Base-by-base conservation (phyloP, 768 basidiomycete genomes). In the Collybia mongolica region DNA sequence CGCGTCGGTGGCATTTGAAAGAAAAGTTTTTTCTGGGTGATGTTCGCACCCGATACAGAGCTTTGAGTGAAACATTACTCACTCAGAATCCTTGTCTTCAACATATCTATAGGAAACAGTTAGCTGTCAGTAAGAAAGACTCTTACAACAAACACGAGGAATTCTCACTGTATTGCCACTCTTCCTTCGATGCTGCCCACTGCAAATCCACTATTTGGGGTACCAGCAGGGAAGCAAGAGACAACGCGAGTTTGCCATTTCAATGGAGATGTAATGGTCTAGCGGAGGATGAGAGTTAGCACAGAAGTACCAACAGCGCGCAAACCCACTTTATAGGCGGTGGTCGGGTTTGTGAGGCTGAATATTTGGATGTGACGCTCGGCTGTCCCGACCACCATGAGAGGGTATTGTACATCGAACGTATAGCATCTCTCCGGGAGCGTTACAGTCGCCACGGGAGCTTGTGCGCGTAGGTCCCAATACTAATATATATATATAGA, bases 231-330 rank as follows among this genome's bases (percentile, higher is more conserved):
- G 62, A 93, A 92, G 63, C 90, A 93, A 4, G 90, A 82, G 12
- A 93, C 80, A 4, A 90, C 87, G 28, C 93, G 82, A 12, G 92
- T 94, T 71, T 96, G 93, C 90, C 89, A 93, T 63, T 96, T 97
- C 52, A 98, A 69, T 1, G 96, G 93, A 1, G 93, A 96, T 20
- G 73, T 69, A 53, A 92, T 86, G 19, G 81, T 85, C 91, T 96
- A 58, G 9, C 40, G 40, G 38, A 37, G n/a, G 39, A 37, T 36
- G 44, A 14, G 43, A 24, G 39, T 40, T 39, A 40, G 41, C 38
- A n/a, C 18, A 32, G 19, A 42, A 22, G 44, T 39, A 14, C 14
- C 4, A 51, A 14, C 49, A 45, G 29, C 6, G 44, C 49, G 49
- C 53, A 19, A 48, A 60, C 69, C 36, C 42, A 88, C 92, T 74